phyloP scores from a whole-genome alignment of 768 basidiomycete species.

The Nevesoporus exiguus region DNA sequence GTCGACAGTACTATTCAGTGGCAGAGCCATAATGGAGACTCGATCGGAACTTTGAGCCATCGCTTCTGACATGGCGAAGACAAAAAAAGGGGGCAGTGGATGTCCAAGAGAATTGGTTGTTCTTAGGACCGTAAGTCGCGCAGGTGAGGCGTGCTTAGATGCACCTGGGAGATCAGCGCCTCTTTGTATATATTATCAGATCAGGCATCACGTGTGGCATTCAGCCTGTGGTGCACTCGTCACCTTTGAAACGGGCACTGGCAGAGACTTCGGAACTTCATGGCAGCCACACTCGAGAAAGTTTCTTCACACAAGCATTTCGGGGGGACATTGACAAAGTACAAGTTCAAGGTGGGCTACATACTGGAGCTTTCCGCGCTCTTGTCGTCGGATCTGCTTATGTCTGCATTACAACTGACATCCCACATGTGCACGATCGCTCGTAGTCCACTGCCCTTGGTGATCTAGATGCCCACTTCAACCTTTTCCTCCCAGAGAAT shows the following conservation, averaged over 20 bases:
- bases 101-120: too few species aligned
- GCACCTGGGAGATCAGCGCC: too few species aligned
- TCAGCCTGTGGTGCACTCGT: background rate
- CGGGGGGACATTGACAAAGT: constrained; percentile 79
- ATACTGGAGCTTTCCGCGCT: background rate
- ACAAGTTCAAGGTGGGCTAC: constrained; percentile 67
- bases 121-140: too few species aligned
- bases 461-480: constrained; percentile 72
- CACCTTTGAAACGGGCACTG: too few species aligned
- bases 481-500: constrained; percentile 79
- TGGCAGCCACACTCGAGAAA: constrained; percentile 49
- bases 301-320: constrained; percentile 77
- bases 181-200: background rate
- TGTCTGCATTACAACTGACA: background rate
- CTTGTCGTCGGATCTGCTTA: background rate
- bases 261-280: background rate
- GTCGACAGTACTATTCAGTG: too few species aligned
- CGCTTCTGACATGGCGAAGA: too few species aligned
- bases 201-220: background rate
- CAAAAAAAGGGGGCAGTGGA: too few species aligned
- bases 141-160: too few species aligned
- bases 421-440: background rate
- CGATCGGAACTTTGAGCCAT: too few species aligned
- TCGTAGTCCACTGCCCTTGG: constrained; percentile 67
- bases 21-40: too few species aligned